Evolutionary conservation across 805 yeast genomes (phyloP), one percentile per base, ranked within the genome.

Genomic region (Nakazawaea sp.): DNA sequence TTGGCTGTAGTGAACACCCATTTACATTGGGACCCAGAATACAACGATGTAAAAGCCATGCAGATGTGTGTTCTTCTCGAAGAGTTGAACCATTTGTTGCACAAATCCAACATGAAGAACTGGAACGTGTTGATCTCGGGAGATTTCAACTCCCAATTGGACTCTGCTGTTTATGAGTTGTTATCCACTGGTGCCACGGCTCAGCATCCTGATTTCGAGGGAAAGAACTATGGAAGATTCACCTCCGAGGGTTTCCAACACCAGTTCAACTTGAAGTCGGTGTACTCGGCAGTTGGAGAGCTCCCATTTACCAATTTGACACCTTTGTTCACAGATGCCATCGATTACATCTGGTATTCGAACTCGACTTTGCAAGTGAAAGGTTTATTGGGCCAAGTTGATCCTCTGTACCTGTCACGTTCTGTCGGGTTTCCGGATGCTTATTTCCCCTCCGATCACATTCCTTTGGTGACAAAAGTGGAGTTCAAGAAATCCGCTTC

Each of bases 21-120:
- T 68, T 74, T 92, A 57, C 97, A 90, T 58, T 92, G 98, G 97
- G 97, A 92, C 64, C 98, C 98, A 4, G 86, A 84, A 34, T 85
- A 80, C 54, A 86, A 86, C 55, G 99, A 92, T 61, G 99, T 92
- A 40, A 92, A 92, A 59, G 78, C 97, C 2, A 81, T 92, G 62
- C 98, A 92, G 65, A 92, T 85, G 39, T 97, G 96, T 30, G 81
- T 92, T 20, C 64, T 92, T 45, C 62, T 92, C 50, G 97, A 90
- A 50, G 96, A 92, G 59, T 61, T 94, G 52, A 92, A 86, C 53
- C 62, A 63, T 5, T 58, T 85, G 33, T 61, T 78, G 30, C 76
- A 75, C 51, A 71, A 66, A 52, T 40, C 39, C 44, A 42, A 43
- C 41, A 55, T 36, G 62, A 67, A 50, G 58, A 56, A 48, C 48